Percentiles rank a stretch among this genome's conserved stretches.
Conservation (phyloP, 345 rosid genomes). For the Salix arbutifolia region DNA sequence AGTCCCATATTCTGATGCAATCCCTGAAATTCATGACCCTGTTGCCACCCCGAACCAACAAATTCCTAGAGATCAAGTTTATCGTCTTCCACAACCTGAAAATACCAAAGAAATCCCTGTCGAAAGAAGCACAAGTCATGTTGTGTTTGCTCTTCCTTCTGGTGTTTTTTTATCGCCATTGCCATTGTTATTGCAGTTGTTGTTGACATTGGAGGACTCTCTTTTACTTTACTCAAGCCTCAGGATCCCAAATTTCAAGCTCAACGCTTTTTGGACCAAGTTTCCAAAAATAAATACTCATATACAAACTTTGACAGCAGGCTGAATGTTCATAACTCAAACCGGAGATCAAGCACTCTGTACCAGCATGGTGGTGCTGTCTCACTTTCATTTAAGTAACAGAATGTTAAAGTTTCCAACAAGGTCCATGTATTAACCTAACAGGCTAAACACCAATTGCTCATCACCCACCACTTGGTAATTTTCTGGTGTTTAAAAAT, state of each 20-base stretch:
- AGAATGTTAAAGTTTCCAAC: conserved; percentile 15
- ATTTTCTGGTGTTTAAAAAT: too few relatives aligned
- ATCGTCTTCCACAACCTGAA: conserved; percentile 54
- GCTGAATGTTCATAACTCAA: conserved; percentile 19
- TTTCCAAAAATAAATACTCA: not conserved
- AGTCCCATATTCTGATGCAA: not conserved
- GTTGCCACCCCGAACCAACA: conserved; percentile 3
- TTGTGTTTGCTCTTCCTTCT: not conserved
- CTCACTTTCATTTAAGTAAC: conserved; percentile 8
- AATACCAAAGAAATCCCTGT: conserved; percentile 1
- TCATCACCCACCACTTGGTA: too few relatives aligned
- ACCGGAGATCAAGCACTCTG: conserved; percentile 10
- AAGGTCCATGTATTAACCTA: not conserved
- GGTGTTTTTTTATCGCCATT: not conserved
- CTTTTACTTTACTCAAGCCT: not conserved
- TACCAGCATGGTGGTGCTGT: conserved; percentile 17
- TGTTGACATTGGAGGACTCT: not conserved
- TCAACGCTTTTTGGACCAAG: conserved; percentile 3
- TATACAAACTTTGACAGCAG: conserved; percentile 7
- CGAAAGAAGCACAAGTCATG: not conserved
- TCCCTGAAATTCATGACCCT: conserved; percentile 2
- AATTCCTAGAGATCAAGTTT: conserved; percentile 60
- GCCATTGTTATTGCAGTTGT: not conserved
- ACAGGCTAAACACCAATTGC: too few relatives aligned
- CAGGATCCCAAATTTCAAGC: conserved; percentile 15